A percentile compares a stretch with the other conserved stretches of the same genome.
Evolutionary conservation across 2,329 filamentous ascomycete genomes (phyloP).

Genomic region (Penicillium sp.): DNA sequence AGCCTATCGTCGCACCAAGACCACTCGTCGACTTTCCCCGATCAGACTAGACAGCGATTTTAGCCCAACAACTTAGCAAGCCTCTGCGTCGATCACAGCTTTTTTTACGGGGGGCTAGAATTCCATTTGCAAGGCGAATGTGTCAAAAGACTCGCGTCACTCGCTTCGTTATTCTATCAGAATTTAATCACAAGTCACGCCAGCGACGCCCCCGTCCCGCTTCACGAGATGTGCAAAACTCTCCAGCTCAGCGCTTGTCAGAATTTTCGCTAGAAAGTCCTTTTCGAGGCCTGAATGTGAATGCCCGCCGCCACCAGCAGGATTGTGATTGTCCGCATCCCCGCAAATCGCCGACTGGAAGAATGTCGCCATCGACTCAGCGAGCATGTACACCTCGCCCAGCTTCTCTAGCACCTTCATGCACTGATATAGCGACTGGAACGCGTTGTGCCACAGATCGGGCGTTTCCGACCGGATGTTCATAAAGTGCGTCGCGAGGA

Average conservation of each 20-base stretch:
- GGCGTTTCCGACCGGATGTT: constrained; percentile 60
- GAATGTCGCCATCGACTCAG: constrained; percentile 16
- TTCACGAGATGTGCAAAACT: not conserved
- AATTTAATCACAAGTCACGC: not conserved
- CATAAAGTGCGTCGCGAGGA: constrained; percentile 84
- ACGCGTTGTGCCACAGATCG: constrained; percentile 14
- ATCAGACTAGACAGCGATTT: not conserved
- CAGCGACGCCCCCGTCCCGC: not conserved
- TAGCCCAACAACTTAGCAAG: not conserved
- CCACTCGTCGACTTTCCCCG: not conserved
- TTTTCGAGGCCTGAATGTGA: not conserved
- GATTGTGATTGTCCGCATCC: not conserved
- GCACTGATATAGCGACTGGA: constrained; percentile 18
- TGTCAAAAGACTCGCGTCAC: not conserved
- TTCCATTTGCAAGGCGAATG: not conserved
- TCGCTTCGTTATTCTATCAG: not conserved
- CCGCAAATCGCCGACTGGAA: constrained; percentile 13
- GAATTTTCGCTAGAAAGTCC: not conserved
- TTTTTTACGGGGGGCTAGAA: not conserved
- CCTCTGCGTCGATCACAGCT: not conserved
- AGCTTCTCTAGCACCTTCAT: constrained; percentile 19
- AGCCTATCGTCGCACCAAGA: not conserved
- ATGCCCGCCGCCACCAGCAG: not conserved
- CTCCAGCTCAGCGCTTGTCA: not conserved
- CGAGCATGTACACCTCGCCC: constrained; percentile 18